A percentile compares a stretch with the other conserved stretches of the same genome.
phyloP scores from a whole-genome alignment of 2,329 filamentous ascomycete genomes.

The Onygenales sp. region DNA sequence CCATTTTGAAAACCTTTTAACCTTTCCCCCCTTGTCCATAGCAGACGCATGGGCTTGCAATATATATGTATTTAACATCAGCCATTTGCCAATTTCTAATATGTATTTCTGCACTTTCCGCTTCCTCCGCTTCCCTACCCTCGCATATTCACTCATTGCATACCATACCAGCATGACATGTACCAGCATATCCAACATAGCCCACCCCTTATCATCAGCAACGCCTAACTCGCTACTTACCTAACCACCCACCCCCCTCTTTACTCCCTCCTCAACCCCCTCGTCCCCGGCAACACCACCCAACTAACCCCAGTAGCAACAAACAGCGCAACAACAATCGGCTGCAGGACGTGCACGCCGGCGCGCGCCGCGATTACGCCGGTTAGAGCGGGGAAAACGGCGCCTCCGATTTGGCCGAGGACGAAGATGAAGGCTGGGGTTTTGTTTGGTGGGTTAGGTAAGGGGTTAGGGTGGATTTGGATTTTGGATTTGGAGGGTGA shows the following conservation, averaged over 20 bases:
- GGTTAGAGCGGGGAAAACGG: constrained; percentile 47
- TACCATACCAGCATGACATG: too few relatives aligned
- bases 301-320: constrained; percentile 39
- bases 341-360: constrained; percentile 43
- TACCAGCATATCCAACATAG: too few relatives aligned
- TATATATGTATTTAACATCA: neutral
- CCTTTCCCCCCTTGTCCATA: neutral
- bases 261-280: neutral
- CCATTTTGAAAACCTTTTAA: neutral
- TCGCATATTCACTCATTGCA: neutral
- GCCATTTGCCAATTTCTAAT: neutral
- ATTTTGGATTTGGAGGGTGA: neutral
- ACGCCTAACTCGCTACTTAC: neutral
- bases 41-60: too few relatives aligned
- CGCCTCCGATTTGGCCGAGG: constrained; percentile 46
- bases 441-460: neutral
- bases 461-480: neutral
- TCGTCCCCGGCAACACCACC: constrained; percentile 27
- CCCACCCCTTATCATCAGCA: too few relatives aligned
- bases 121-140: neutral
- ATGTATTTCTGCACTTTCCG: neutral
- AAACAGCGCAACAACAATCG: constrained; percentile 42
- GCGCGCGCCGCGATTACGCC: constrained; percentile 40
- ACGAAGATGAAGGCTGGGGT: constrained; percentile 44
- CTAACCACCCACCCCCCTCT: neutral